Percentiles rank a stretch among this genome's conserved stretches.
These are phyloP conservation scores for Acacia melanoxylon DNA, from an alignment of 306 rosid genomes.

Conservation along the genomic window DNA sequence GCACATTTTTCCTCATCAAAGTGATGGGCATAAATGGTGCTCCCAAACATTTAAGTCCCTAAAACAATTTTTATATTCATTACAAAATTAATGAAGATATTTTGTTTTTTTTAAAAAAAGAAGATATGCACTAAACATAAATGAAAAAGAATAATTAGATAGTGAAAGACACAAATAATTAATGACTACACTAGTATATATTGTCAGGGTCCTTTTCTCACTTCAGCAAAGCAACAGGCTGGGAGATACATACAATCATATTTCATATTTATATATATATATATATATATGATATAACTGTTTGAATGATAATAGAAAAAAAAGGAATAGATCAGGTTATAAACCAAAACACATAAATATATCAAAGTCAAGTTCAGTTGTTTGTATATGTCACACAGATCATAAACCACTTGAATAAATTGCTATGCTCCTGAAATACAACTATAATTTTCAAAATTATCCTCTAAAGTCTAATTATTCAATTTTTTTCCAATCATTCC, in stretches of 20 bases:
- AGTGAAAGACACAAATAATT: not conserved
- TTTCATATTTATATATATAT: too few species aligned
- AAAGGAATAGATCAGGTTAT: not conserved
- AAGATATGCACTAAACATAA: not conserved
- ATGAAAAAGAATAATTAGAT: not conserved
- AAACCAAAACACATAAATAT: not conserved
- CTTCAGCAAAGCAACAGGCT: not conserved
- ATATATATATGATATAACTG: not conserved
- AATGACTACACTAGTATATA: not conserved
- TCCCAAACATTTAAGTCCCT: too few species aligned
- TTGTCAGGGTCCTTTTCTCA: not conserved
- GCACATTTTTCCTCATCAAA: too few species aligned
- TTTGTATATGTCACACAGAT: too few species aligned
- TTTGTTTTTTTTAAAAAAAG: too few species aligned
- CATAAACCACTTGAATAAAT: not conserved
- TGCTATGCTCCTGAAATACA: not conserved
- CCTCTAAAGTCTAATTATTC: not conserved
- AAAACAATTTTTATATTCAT: too few species aligned
- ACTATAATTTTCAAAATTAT: not conserved
- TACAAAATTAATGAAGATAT: too few species aligned
- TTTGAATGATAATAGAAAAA: not conserved
- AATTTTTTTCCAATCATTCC: not conserved
- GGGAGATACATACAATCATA: not conserved
- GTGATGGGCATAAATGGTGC: too few species aligned
- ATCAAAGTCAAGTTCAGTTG: not conserved